Percentiles rank a stretch among this genome's conserved stretches.
Conservation (phyloP, 1,139 yeast genomes). For the Candida pseudocylindracea region DNA sequence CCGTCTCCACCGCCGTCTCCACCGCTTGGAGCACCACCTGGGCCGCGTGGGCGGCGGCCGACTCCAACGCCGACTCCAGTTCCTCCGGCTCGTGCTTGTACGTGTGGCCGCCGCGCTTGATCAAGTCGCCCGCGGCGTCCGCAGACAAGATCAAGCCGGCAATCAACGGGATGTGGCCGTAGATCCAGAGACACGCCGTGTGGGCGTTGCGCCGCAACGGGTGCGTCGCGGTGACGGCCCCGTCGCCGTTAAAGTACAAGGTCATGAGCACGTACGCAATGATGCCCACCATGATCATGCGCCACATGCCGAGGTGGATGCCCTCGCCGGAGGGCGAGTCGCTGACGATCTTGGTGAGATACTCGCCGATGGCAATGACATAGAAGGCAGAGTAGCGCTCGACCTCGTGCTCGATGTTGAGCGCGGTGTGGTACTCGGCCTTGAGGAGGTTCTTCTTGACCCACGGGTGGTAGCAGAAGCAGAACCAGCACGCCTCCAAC, state of each 20-base stretch:
- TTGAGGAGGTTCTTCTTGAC: conserved; percentile 15
- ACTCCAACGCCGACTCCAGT: background rate
- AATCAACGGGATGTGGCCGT: conserved; percentile 28
- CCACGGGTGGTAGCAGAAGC: conserved; percentile 21
- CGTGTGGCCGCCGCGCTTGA: conserved; percentile 3
- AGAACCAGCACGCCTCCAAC: conserved; percentile 16
- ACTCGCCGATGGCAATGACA: conserved; percentile 47
- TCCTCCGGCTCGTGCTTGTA: conserved; percentile 3
- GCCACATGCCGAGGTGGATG: conserved; percentile 17
- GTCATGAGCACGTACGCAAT: conserved; percentile 29
- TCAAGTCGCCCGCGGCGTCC: conserved; percentile 36
- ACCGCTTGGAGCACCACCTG: too few relatives aligned
- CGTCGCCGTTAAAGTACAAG: conserved; percentile 33
- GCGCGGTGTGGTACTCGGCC: conserved; percentile 29
- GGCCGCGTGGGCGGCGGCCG: too few relatives aligned
- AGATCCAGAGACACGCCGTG: conserved; percentile 25
- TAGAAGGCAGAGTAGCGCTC: conserved; percentile 37
- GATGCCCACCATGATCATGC: conserved; percentile 26
- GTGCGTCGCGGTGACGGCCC: conserved; percentile 24
- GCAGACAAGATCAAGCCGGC: conserved; percentile 32
- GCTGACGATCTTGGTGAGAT: conserved; percentile 34
- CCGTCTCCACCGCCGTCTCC: too few relatives aligned
- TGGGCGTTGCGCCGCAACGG: conserved; percentile 26
- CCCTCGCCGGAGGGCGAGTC: conserved; percentile 24
- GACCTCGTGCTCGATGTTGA: conserved; percentile 46